These are phyloP conservation scores for Geoglossum cookeanum DNA, from an alignment of 2,329 filamentous ascomycete genomes.

Conservation along the genomic window DNA sequence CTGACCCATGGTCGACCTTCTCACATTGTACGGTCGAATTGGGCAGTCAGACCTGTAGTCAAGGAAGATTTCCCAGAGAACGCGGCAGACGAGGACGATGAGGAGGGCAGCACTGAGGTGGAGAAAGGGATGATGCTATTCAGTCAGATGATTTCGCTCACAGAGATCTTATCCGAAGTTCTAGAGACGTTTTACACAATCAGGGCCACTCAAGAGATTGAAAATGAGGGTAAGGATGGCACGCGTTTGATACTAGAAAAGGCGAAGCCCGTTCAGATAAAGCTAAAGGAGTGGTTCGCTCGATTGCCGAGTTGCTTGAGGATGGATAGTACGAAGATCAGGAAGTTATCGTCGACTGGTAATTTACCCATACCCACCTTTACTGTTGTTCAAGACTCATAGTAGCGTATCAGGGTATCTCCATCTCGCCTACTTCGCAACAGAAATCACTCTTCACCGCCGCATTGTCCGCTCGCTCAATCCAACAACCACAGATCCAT, in stretches of 20 bases:
- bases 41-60: slow-evolving; percentile 52
- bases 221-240: slow-evolving; percentile 46
- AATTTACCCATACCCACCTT: slow-evolving; percentile 7
- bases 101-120: slow-evolving; percentile 31
- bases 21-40: slow-evolving; percentile 50
- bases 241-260: slow-evolving; percentile 54
- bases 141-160: slow-evolving; percentile 55
- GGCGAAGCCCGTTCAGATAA: slow-evolving; percentile 66
- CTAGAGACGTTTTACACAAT: slow-evolving; percentile 70
- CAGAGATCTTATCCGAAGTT: slow-evolving; percentile 58
- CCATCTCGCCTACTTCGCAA: slow-evolving; percentile 6
- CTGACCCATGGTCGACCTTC: slow-evolving; percentile 72
- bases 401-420: slow-evolving; percentile 13
- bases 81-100: slow-evolving; percentile 41
- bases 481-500: slow-evolving; percentile 3
- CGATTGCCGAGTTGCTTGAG: slow-evolving; percentile 42
- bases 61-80: slow-evolving; percentile 55
- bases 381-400: background rate
- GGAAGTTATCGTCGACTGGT: slow-evolving; percentile 26
- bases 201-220: slow-evolving; percentile 50
- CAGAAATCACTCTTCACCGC: slow-evolving; percentile 7
- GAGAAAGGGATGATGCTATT: slow-evolving; percentile 48
- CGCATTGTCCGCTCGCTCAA: slow-evolving; percentile 6
- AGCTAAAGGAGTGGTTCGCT: slow-evolving; percentile 66
- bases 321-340: slow-evolving; percentile 36